phyloP scores from a whole-genome alignment of 2,329 filamentous ascomycete species.

The Colletotrichum shisoi region DNA sequence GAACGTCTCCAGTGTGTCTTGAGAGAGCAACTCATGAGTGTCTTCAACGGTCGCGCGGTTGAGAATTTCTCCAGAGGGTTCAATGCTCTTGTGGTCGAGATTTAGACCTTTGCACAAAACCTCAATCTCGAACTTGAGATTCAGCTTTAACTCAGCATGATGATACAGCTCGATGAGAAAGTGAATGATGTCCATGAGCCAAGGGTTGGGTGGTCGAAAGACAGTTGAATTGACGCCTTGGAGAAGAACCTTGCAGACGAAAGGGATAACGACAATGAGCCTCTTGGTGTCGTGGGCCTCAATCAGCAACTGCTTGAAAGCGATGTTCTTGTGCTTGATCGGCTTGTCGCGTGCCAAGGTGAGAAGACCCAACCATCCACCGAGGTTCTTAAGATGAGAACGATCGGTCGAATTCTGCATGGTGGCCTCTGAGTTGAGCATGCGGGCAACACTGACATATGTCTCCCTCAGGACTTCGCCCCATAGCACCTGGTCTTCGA shows the following conservation, averaged over 20 bases:
- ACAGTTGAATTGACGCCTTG: constrained; percentile 86
- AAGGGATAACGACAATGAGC: constrained; percentile 90
- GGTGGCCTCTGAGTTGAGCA: constrained; percentile 89
- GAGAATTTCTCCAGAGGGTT: constrained; percentile 85
- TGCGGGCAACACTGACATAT: constrained; percentile 81
- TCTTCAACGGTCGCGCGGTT: constrained; percentile 74
- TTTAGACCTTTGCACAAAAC: constrained; percentile 92
- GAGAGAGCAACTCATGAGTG: constrained; percentile 64
- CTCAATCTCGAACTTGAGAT: constrained; percentile 98
- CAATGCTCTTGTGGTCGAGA: constrained; percentile 90
- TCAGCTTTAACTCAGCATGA: constrained; percentile 90
- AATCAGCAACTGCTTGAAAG: constrained; percentile 92
- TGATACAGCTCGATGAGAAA: constrained; percentile 93
- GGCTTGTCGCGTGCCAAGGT: constrained; percentile 94
- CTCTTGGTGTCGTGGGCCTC: constrained; percentile 94
- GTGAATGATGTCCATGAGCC: constrained; percentile 95
- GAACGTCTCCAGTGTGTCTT: constrained; percentile 79
- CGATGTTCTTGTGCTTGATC: constrained; percentile 95
- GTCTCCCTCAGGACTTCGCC: constrained; percentile 91
- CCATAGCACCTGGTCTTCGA: constrained; percentile 82
- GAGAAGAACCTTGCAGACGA: constrained; percentile 93
- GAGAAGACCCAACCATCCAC: constrained; percentile 89
- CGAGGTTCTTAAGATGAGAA: constrained; percentile 89
- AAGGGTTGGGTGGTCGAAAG: constrained; percentile 94
- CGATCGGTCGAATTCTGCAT: constrained; percentile 85